Evolutionary conservation across 2,329 filamentous ascomycete genomes (phyloP).

Genomic region (Hansfordia pulvinata): DNA sequence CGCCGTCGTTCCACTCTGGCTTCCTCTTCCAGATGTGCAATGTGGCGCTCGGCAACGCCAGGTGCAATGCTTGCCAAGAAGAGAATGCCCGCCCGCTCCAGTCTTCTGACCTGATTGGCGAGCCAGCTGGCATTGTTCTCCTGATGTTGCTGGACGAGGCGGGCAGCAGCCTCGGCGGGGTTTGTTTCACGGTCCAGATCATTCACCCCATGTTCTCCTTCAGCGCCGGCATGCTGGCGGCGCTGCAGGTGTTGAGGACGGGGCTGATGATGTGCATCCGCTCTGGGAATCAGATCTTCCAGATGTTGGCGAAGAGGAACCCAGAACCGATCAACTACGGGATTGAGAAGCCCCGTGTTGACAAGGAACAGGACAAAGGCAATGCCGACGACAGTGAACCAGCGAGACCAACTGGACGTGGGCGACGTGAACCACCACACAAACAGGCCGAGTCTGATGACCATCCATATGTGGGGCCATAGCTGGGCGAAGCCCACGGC

Average conservation of each 20-base stretch:
- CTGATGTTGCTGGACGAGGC: constrained; percentile 34
- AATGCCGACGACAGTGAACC: constrained; percentile 38
- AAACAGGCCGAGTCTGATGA: constrained; percentile 42
- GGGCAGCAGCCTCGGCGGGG: constrained; percentile 37
- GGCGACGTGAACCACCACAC: constrained; percentile 53
- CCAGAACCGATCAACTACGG: constrained; percentile 38
- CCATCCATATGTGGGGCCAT: constrained; percentile 50
- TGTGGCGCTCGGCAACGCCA: constrained; percentile 51
- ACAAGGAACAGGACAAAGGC: constrained; percentile 42
- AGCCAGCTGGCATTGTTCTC: constrained; percentile 33
- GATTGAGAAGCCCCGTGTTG: constrained; percentile 45
- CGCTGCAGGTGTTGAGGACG: constrained; percentile 8
- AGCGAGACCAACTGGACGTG: constrained; percentile 43
- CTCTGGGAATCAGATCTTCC: constrained; percentile 43
- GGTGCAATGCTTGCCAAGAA: constrained; percentile 55
- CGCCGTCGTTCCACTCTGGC: constrained; percentile 19
- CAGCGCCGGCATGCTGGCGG: constrained; percentile 11
- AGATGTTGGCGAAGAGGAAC: constrained; percentile 43
- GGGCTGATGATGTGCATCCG: constrained; percentile 15
- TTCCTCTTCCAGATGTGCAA: constrained; percentile 41
- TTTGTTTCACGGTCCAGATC: constrained; percentile 15
- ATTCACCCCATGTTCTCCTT: constrained; percentile 14
- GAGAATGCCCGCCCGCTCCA: constrained; percentile 46
- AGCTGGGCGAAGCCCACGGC: constrained; percentile 25
- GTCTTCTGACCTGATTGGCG: constrained; percentile 32